These are phyloP conservation scores for Mycena vulgaris DNA, from an alignment of 768 basidiomycete species.

Conservation along the genomic window DNA sequence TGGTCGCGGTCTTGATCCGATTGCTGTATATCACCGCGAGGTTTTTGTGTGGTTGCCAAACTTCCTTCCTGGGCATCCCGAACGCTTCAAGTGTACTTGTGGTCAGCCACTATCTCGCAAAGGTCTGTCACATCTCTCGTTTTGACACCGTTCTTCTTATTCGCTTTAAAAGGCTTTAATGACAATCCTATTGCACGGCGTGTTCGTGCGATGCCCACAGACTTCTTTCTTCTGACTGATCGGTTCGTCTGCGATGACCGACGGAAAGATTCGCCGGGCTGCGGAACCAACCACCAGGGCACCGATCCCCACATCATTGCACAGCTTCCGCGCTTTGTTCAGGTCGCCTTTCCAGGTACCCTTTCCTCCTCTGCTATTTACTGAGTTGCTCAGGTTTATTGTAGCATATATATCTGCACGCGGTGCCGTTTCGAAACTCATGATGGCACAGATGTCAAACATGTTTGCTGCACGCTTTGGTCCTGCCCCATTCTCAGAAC, in stretches of 20 bases:
- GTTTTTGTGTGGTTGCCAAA: neutral
- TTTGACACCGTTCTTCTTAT: neutral
- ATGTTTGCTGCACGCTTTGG: constrained; percentile 4
- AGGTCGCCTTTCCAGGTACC: constrained; percentile 22
- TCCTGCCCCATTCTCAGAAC: too few species aligned
- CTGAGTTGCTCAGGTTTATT: neutral
- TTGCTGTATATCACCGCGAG: neutral
- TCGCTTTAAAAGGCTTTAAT: neutral
- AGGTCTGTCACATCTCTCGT: neutral
- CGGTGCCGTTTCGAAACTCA: neutral
- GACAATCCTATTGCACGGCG: constrained; percentile 23
- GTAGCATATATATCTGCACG: neutral
- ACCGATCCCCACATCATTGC: too few species aligned
- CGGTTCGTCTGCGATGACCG: constrained; percentile 17
- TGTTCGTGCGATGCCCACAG: neutral
- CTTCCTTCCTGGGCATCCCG: neutral
- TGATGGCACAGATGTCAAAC: neutral
- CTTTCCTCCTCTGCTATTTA: neutral
- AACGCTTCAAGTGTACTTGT: neutral
- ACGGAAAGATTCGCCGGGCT: neutral
- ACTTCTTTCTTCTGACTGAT: constrained; percentile 31
- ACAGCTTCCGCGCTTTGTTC: constrained; percentile 19
- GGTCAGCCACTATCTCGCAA: neutral
- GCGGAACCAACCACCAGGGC: constrained; percentile 17
- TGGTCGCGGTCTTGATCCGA: too few species aligned